phyloP scores from a whole-genome alignment of 306 rosid species.

The Senna tora region DNA sequence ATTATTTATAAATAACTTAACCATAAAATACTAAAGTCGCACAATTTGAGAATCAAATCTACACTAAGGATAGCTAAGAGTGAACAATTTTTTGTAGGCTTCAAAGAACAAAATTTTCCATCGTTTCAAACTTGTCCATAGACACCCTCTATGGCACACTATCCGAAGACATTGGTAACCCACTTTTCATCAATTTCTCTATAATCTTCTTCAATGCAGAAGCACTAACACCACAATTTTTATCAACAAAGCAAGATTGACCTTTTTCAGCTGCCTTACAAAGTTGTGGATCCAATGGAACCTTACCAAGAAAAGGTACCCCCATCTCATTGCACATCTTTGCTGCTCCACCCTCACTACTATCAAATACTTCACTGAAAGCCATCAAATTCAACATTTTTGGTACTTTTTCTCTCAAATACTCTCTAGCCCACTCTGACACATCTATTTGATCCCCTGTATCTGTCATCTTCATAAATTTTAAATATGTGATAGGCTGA shows the following conservation, averaged over 20 bases:
- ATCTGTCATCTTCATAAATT: constrained; percentile 58
- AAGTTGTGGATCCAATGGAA: constrained; percentile 89
- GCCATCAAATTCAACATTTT: constrained; percentile 64
- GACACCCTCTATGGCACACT: too few species aligned
- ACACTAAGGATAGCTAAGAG: too few species aligned
- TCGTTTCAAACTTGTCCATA: too few species aligned
- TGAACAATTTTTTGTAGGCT: too few species aligned
- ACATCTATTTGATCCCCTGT: constrained; percentile 75
- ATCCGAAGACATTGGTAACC: constrained; percentile 47
- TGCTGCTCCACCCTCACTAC: constrained; percentile 81
- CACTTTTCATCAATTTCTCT: constrained; percentile 63
- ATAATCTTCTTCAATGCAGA: constrained; percentile 76
- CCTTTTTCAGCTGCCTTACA: constrained; percentile 97
- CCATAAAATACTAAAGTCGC: too few species aligned
- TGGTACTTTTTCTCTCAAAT: constrained; percentile 70
- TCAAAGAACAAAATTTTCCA: too few species aligned
- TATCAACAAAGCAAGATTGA: constrained; percentile 76
- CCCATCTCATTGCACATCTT: constrained; percentile 83
- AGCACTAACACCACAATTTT: constrained; percentile 64
- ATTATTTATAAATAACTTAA: too few species aligned
- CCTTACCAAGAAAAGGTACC: constrained; percentile 84
- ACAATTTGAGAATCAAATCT: too few species aligned
- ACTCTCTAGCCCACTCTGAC: constrained; percentile 63
- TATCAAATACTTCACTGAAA: constrained; percentile 82
- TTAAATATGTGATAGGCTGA: constrained; percentile 67